A percentile compares a stretch with the other conserved stretches of the same genome.
Conservation (phyloP, 495 filamentous ascomycete genomes). For the Parathielavia appendiculata region DNA sequence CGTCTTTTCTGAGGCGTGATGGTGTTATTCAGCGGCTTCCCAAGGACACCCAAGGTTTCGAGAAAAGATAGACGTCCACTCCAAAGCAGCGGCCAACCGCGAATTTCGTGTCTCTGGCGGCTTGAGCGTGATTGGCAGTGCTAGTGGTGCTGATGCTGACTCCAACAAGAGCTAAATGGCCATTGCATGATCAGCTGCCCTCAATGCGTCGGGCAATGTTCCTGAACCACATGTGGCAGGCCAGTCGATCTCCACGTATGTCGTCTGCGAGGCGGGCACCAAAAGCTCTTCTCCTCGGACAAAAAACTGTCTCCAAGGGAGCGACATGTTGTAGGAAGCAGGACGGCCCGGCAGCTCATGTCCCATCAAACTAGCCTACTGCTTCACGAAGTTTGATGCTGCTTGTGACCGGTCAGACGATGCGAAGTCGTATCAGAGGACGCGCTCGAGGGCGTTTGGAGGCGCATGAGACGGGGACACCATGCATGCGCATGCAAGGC, state of each 20-base stretch:
- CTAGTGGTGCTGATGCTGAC: background rate
- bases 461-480: too few relatives aligned
- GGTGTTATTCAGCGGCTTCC: background rate
- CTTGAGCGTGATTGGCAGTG: background rate
- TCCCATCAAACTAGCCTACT: background rate
- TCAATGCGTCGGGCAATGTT: constrained; percentile 5
- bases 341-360: background rate
- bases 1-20: background rate
- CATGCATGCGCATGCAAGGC: too few relatives aligned
- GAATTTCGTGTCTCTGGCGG: background rate
- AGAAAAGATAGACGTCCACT: too few relatives aligned
- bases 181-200: constrained; percentile 16
- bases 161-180: background rate
- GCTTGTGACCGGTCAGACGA: background rate
- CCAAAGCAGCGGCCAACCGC: background rate
- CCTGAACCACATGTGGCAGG: constrained; percentile 19
- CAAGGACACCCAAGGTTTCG: background rate
- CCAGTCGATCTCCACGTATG: constrained; percentile 21
- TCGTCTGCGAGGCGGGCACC: background rate
- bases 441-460: background rate
- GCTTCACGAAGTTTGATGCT: background rate
- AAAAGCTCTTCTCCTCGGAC: background rate
- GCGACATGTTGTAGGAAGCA: background rate
- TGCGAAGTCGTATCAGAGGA: background rate
- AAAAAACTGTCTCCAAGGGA: background rate